A percentile compares a stretch with the other conserved stretches of the same genome.
Evolutionary conservation across 116 monocot genomes (phyloP).

Genomic region (Thalassia testudinum): DNA sequence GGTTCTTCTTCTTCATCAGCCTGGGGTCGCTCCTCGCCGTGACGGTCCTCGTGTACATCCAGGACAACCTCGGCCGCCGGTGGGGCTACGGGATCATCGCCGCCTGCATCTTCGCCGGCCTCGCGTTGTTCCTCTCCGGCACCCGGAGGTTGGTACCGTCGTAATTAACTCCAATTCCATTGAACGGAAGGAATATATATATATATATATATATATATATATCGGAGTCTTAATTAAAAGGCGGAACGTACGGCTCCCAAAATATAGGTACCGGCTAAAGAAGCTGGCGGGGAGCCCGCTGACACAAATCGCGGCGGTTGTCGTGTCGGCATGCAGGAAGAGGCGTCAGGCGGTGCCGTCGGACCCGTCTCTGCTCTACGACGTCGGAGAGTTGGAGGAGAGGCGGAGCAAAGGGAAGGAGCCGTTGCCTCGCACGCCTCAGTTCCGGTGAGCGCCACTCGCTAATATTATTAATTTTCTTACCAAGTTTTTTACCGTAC

Average conservation of each 20-base stretch:
- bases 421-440: constrained; percentile 35
- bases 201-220: no score
- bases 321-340: constrained; percentile 46
- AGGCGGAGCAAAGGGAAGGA: constrained; percentile 28
- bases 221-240: no score
- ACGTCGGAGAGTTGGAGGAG: constrained; percentile 13
- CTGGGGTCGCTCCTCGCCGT: constrained; percentile 27
- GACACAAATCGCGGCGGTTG: constrained; percentile 59
- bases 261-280: constrained; percentile 63
- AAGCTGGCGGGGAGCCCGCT: constrained; percentile 82
- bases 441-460: constrained; percentile 33
- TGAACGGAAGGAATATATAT: no score
- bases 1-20: constrained; percentile 43
- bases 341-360: constrained; percentile 32
- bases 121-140: constrained; percentile 16
- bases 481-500: no score
- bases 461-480: no score
- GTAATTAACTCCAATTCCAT: no score
- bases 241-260: no score
- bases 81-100: constrained; percentile 36
- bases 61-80: constrained; percentile 28
- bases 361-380: constrained; percentile 35
- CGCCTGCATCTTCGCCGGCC: constrained; percentile 15
- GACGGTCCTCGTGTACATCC: constrained; percentile 36
- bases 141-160: background rate